Percentiles rank a stretch among this genome's conserved stretches.
These are phyloP conservation scores for Aspergillus amoenus DNA, from an alignment of 2,329 filamentous ascomycete genomes.

Conservation along the genomic window DNA sequence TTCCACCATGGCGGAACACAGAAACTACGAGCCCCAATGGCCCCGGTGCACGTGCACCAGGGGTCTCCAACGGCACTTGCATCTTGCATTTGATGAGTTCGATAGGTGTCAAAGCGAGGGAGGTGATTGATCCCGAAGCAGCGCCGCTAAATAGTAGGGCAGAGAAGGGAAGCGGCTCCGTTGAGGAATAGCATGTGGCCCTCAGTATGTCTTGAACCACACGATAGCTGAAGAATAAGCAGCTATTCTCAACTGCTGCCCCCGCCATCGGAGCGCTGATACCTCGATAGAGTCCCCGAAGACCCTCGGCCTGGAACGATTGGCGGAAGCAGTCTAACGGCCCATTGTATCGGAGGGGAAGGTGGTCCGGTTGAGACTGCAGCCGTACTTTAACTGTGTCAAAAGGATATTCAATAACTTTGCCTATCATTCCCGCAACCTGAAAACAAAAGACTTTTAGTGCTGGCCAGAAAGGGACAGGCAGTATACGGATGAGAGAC, in stretches of 20 bases:
- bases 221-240: conserved; percentile 88
- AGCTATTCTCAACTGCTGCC: conserved; percentile 88
- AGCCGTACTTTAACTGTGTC: conserved; percentile 97
- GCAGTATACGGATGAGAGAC: not conserved
- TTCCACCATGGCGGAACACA: conserved; percentile 77
- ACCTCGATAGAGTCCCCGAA: conserved; percentile 81
- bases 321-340: conserved; percentile 92
- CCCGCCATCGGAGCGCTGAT: conserved; percentile 89
- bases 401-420: conserved; percentile 97
- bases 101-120: conserved; percentile 86
- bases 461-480: not conserved
- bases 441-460: conserved; percentile 34
- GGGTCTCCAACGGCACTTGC: conserved; percentile 65
- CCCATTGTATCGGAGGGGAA: conserved; percentile 78
- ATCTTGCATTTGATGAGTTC: conserved; percentile 99
- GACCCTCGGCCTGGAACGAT: conserved; percentile 75
- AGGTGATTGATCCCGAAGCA: conserved; percentile 84
- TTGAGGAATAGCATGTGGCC: conserved; percentile 58
- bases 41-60: conserved; percentile 51
- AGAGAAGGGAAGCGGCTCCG: conserved; percentile 66
- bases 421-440: conserved; percentile 83
- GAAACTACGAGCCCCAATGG: conserved; percentile 72
- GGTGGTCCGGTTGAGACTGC: conserved; percentile 86
- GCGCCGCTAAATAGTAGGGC: conserved; percentile 79
- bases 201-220: conserved; percentile 63